Base-by-base conservation (phyloP, 441 rosid genomes). In the Adansonia rubrostipa region DNA sequence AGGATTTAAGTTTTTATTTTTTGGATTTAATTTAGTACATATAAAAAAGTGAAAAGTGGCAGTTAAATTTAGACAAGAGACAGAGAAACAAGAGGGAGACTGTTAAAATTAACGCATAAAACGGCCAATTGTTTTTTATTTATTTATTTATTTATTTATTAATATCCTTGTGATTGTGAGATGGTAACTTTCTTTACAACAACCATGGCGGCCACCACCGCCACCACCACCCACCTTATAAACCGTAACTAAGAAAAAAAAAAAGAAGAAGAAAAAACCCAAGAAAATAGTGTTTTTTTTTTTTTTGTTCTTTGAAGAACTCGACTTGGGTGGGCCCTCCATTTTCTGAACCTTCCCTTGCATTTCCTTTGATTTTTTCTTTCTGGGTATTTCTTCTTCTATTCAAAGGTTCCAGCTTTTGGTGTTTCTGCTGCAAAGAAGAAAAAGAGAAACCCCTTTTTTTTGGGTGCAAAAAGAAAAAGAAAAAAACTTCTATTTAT, bases 31-130 rank as follows among this genome's bases (percentile, higher is more conserved):
- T 67, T 45, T 67, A 45, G 33, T 17, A 42, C 7, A 66, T 28
- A 28, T 1, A 28, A 28, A 28, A 28, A 28, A 28, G 36, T 8
- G 9, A 44, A 40, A 20, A 70, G 1, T 20, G 19, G 62, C 53
- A 33, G 44, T 44, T 74, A 60, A 45, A 60, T 74, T 44, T 20
- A 76, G 51, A 4, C 14, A 68, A 22, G 3, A 6, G 33, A 69
- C 60, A 53, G 71, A 63, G 77, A 44, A 72, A 63, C 15, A 58
- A 22, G 33, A 66, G 24, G 72, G 22, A 42, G 77, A 40, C 75
- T 53, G 73, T 71, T 36, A 71, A 71, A 22, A 56, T 56, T 3
- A 77, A 69, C 67, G 76, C 66, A 40, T 72, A 71, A 45, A 79
- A 69, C 78, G 78, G 80, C 62, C 45, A 62, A 44, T 24, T 56